These are phyloP conservation scores for Takashimella koratensis DNA, from an alignment of 1,284 basidiomycete species.

Conservation along the genomic window DNA sequence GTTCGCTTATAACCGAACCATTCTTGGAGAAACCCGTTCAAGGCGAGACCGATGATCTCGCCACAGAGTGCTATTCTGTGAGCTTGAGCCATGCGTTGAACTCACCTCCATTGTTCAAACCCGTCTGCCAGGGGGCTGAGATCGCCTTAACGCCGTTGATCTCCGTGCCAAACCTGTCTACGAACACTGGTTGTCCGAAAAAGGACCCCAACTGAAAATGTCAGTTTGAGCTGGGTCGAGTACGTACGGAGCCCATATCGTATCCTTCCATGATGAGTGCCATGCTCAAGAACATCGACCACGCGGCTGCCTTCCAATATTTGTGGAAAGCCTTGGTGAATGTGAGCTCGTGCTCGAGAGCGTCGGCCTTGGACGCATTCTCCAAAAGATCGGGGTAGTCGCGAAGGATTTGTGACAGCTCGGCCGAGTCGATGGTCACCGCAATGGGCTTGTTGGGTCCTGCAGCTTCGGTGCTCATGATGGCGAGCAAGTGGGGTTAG, in stretches of 20 bases:
- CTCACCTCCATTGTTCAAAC: background rate
- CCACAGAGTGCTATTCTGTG: background rate
- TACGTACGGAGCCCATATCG: slow-evolving; percentile 14
- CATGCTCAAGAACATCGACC: slow-evolving; percentile 45
- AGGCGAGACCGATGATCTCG: background rate
- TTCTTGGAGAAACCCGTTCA: slow-evolving; percentile 36
- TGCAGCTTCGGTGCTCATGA: too few species aligned
- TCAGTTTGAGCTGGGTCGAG: too few species aligned
- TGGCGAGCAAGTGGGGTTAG: too few species aligned
- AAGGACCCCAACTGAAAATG: background rate
- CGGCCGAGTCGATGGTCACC: too few species aligned
- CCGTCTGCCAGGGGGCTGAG: background rate
- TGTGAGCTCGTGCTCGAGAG: slow-evolving; percentile 46
- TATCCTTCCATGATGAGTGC: slow-evolving; percentile 28
- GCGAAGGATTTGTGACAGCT: too few species aligned
- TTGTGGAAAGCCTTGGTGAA: slow-evolving; percentile 45
- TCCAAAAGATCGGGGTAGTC: too few species aligned
- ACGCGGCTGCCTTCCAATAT: slow-evolving; percentile 43
- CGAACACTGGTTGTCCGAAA: background rate
- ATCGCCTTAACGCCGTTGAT: background rate
- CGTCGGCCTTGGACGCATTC: slow-evolving; percentile 47
- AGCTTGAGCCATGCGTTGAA: too few species aligned
- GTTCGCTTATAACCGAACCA: slow-evolving; percentile 40
- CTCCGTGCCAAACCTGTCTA: background rate
- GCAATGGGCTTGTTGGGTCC: too few species aligned